Base-by-base conservation (phyloP, 1,284 basidiomycete genomes). In the Schizophyllum commune region DNA sequence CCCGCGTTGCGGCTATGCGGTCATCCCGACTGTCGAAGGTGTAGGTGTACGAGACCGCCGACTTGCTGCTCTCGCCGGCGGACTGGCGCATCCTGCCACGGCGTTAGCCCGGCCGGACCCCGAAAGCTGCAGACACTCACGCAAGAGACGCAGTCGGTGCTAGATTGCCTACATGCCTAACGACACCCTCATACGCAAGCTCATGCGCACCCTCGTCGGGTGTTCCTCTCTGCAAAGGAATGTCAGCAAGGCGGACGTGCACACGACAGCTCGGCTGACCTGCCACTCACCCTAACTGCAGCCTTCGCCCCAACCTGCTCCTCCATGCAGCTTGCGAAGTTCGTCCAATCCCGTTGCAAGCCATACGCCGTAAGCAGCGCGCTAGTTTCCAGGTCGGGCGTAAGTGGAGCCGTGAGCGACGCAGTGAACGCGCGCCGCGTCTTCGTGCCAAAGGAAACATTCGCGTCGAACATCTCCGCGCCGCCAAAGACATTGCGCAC, bases 401-500 rank as follows among this genome's bases (percentile, higher is more conserved):
- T 79, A 58, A 91, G 72, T 2, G 87, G 88, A 0, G 82, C 75
- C 2, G 80, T 78, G 3, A 89, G 71, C 6, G 84, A 74, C 33
- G 85, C 85, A 64, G 91, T 82, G 72, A 94, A 96, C 0, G 94
- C 86, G 60, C 88, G 86, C 62, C 87, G 85, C 0, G 95, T 99
- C 69, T 91, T 89, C 0, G 95, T 97, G 0, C 96, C 97, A 15
- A 92, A 80, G 0, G 94, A 85, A 1, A 93, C 75, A 63, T 89
- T 91, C 6, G 90, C 91, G 70, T 96, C 91, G 62, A 99, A 77
- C 0, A 84, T 84, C 74, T 99, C 97, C 20, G 90, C 96, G 1
- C 94, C 92, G 27, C 97, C 96, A 68, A 98, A 91, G 5, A 91
- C 82, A 73, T 99, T 99, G 17, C 91, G 82, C 39, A 96, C 75